Base-by-base conservation (phyloP, 768 basidiomycete genomes). In the Galerina sulciceps region DNA sequence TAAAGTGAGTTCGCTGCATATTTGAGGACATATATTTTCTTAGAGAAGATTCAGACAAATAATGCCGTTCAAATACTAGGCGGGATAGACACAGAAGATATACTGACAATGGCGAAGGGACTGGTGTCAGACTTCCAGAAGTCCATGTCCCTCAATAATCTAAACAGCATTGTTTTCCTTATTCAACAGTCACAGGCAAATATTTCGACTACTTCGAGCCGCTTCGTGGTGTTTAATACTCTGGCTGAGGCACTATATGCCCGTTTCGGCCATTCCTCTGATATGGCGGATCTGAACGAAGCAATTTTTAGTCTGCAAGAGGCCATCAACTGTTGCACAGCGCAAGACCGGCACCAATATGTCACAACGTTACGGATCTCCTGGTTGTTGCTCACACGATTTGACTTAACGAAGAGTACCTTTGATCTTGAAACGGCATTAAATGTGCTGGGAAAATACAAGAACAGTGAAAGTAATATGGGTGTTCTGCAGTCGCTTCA, bases 231-330 rank as follows among this genome's bases (percentile, higher is more conserved):
- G 26, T 17, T 54, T 1, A 40, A 11, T 5, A 43, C 26, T 18
- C 13, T 49, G 3, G 45, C 37, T 10, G 36, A 54, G 15, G 45
- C 36, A 6, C 23, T 49, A 9, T 48, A 40, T 38, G 20, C 38
- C 34, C 52, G 44, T 8, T 59, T 48, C 40, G n/a, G 48, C 35
- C 58, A 48, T n/a, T 48, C 23, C 2, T n/a, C 35, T 34, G 20
- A 54, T 4, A 13, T 37, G 6, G n/a, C 44, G 26, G 52, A 54
- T 37, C 15, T 55, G 13, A 9, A 47, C 5, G 34, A 34, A 10
- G 58, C 35, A 20, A 55, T 55, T 4, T 41, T 40, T 6, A 38
- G 18, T 50, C 55, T 57, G 57, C 55, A 35, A n/a, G n/a, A n/a
- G n/a, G n/a, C n/a, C n/a, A n/a, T n/a, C n/a, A n/a, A n/a, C n/a